phyloP scores from a whole-genome alignment of 768 basidiomycete species.

The Suillus sp. region DNA sequence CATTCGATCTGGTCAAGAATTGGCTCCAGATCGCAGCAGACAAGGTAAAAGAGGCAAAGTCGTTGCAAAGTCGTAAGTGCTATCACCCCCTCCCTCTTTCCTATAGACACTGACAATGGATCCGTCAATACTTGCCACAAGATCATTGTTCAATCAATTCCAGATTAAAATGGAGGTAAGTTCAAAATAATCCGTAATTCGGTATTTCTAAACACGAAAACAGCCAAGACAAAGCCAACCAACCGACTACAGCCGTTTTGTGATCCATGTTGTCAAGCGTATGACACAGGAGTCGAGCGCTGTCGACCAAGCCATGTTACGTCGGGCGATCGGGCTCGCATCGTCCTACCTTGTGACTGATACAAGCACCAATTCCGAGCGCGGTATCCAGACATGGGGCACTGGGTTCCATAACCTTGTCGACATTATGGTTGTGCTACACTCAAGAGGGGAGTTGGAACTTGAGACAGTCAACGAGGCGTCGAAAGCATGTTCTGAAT shows the following conservation, averaged over 20 bases:
- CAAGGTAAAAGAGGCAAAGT: slow-evolving; percentile 3
- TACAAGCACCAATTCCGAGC: slow-evolving; percentile 58
- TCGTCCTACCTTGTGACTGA: slow-evolving; percentile 83
- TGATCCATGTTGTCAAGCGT: slow-evolving; percentile 53
- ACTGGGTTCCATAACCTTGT: slow-evolving; percentile 68
- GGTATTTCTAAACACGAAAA: slow-evolving; percentile 6
- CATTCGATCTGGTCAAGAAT: neutral
- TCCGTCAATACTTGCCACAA: slow-evolving; percentile 22
- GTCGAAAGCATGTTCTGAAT: slow-evolving; percentile 66
- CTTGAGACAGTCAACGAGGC: slow-evolving; percentile 76
- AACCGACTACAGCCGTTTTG: slow-evolving; percentile 65
- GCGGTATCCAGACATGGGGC: slow-evolving; percentile 63
- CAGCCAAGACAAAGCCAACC: slow-evolving; percentile 38
- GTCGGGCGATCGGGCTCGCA: slow-evolving; percentile 66
- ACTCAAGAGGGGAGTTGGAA: slow-evolving; percentile 66
- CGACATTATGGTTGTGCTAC: slow-evolving; percentile 73
- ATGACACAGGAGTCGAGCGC: slow-evolving; percentile 47
- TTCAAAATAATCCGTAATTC: slow-evolving; percentile 11
- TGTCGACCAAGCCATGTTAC: slow-evolving; percentile 64
- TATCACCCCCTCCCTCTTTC: neutral
- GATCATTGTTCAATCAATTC: slow-evolving; percentile 24
- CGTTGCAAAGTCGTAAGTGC: slow-evolving; percentile 4
- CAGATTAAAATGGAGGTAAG: slow-evolving; percentile 36
- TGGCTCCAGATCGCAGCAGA: slow-evolving; percentile 3
- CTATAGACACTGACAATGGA: slow-evolving; percentile 24